Evolutionary conservation across 2,329 filamentous ascomycete genomes (phyloP).

Genomic region (Zalaria sp.): DNA sequence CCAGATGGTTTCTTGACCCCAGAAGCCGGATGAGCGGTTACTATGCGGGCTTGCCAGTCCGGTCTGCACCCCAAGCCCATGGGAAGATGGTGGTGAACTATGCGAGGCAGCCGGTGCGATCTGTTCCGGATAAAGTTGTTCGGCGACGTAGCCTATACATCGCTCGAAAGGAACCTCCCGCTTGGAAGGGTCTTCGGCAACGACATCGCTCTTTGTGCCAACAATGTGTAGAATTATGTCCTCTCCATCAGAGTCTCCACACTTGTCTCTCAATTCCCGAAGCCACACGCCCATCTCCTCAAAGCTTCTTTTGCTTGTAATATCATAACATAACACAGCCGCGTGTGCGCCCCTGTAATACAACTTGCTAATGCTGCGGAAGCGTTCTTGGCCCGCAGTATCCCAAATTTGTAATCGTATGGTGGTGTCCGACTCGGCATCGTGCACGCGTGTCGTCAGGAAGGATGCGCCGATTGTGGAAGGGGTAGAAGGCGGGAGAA

Average conservation of each 20-base stretch:
- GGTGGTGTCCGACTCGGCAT: conserved; percentile 70
- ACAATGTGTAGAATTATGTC: conserved; percentile 89
- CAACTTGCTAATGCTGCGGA: conserved; percentile 82
- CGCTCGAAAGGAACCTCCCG: conserved; percentile 86
- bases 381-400: conserved; percentile 89
- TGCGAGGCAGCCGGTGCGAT: conserved; percentile 28
- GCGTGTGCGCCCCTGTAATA: conserved; percentile 95
- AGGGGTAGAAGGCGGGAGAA: conserved; percentile 40
- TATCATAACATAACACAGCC: conserved; percentile 87
- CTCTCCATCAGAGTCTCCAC: conserved; percentile 33
- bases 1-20: conserved; percentile 89
- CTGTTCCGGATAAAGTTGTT: conserved; percentile 65
- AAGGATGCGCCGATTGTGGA: conserved; percentile 38
- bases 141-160: conserved; percentile 89
- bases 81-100: conserved; percentile 4
- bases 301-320: conserved; percentile 75
- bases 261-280: conserved; percentile 65
- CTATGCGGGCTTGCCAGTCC: conserved; percentile 31
- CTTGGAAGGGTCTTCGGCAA: conserved; percentile 63
- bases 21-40: conserved; percentile 56
- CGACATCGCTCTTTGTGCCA: conserved; percentile 84
- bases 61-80: conserved; percentile 22
- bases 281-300: conserved; percentile 89
- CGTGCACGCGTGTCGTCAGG: conserved; percentile 52
- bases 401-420: conserved; percentile 96